These are phyloP conservation scores for Ceratopteris richardii DNA, from an alignment of 75 land plant species.

Conservation along the genomic window DNA sequence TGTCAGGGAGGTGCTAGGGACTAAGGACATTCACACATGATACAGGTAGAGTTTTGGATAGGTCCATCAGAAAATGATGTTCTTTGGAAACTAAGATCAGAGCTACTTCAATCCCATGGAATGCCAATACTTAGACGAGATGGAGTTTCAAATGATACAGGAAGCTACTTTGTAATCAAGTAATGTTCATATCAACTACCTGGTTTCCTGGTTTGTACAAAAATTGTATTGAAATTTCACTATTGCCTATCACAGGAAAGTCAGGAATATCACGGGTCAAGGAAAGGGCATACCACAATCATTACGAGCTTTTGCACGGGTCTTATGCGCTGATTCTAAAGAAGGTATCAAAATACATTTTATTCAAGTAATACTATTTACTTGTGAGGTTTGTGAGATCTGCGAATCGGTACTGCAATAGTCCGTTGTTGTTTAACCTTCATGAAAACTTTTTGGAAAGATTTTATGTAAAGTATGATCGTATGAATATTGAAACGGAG, in stretches of 20 bases:
- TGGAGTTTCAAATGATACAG: slow-evolving; percentile 30
- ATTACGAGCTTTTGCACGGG: slow-evolving; percentile 76
- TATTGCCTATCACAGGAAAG: slow-evolving; percentile 41
- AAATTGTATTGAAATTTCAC: too few species aligned
- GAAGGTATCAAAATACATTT: slow-evolving; percentile 33
- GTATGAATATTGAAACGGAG: too few species aligned
- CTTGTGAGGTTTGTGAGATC: too few species aligned
- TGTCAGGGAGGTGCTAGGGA: too few species aligned
- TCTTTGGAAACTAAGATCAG: slow-evolving; percentile 38
- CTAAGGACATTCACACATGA: too few species aligned
- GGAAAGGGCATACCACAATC: slow-evolving; percentile 77
- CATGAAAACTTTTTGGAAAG: too few species aligned
- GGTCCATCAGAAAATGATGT: slow-evolving; percentile 43
- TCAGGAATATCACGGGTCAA: slow-evolving; percentile 46
- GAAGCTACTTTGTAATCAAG: slow-evolving; percentile 64
- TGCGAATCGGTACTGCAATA: too few species aligned
- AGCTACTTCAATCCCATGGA: slow-evolving; percentile 47
- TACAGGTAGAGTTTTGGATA: slow-evolving; percentile 68
- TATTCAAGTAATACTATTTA: too few species aligned
- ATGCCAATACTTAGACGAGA: slow-evolving; percentile 30
- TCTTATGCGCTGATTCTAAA: slow-evolving; percentile 37
- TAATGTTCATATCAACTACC: too few species aligned
- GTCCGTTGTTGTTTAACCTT: too few species aligned
- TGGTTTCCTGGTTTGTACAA: too few species aligned
- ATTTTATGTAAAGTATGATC: too few species aligned